phyloP scores from a whole-genome alignment of 257 asterid species.

The Handroanthus guayacan region DNA sequence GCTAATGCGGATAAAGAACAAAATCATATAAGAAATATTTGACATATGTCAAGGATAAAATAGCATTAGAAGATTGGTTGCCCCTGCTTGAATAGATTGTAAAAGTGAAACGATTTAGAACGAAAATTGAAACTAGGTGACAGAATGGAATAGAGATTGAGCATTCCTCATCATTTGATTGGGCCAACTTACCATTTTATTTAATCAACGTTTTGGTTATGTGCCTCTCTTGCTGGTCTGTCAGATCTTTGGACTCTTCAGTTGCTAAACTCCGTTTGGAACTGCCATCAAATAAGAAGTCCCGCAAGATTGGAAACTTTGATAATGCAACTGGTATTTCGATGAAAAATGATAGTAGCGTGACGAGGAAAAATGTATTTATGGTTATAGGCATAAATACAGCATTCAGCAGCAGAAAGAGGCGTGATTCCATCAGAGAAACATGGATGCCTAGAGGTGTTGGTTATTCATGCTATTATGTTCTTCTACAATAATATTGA shows the following conservation, averaged over 20 bases:
- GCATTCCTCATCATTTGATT: background rate
- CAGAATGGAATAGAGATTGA: background rate
- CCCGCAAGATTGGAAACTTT: conserved; percentile 37
- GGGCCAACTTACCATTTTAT: background rate
- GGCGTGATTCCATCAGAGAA: conserved; percentile 84
- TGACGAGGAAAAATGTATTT: conserved; percentile 52
- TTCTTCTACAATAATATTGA: background rate
- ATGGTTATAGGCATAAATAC: conserved; percentile 83
- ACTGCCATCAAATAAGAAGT: conserved; percentile 53
- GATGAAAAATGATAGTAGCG: conserved; percentile 7
- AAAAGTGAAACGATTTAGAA: background rate
- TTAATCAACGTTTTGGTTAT: background rate
- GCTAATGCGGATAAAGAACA: background rate
- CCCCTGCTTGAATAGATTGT: background rate
- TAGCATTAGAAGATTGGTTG: background rate
- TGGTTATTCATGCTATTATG: background rate
- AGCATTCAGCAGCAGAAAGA: conserved; percentile 82
- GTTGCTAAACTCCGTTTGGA: conserved; percentile 59
- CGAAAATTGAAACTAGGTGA: background rate
- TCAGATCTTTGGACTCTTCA: conserved; percentile 62
- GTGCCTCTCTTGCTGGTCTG: conserved; percentile 12
- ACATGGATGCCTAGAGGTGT: conserved; percentile 95
- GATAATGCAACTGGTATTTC: conserved; percentile 37
- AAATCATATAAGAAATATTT: background rate
- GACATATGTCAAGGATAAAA: background rate